These are phyloP conservation scores for Trichaptum fuscoviolaceum DNA, from an alignment of 768 basidiomycete species.

Conservation along the genomic window DNA sequence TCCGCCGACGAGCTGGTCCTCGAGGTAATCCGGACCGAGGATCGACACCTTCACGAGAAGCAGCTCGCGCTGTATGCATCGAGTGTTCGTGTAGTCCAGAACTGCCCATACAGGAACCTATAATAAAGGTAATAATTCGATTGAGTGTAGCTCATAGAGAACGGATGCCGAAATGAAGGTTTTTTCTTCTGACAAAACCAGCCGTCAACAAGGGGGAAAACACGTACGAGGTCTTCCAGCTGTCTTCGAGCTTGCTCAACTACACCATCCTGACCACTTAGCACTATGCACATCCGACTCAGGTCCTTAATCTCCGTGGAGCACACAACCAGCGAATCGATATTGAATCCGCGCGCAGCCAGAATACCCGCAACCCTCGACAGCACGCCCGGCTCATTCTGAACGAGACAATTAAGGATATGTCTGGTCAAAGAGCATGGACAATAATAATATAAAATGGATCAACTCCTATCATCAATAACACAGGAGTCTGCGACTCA, in stretches of 20 bases:
- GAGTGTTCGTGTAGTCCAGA: conserved; percentile 93
- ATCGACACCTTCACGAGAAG: conserved; percentile 96
- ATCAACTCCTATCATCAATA: conserved; percentile 13
- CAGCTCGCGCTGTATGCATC: conserved; percentile 86
- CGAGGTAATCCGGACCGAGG: conserved; percentile 94
- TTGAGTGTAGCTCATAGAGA: neutral
- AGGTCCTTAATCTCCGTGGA: conserved; percentile 96
- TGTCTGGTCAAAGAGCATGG: conserved; percentile 56
- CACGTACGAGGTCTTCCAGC: conserved; percentile 86
- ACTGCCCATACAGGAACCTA: conserved; percentile 99
- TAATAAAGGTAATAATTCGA: neutral
- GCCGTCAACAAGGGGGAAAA: conserved; percentile 1
- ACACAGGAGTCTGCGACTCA: conserved; percentile 29
- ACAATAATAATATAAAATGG: conserved; percentile 14
- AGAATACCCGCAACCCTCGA: conserved; percentile 97
- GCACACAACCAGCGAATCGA: conserved; percentile 97
- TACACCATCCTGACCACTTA: conserved; percentile 94
- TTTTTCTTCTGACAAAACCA: no score
- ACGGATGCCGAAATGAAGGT: neutral
- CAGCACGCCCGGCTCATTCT: conserved; percentile 99
- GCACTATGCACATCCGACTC: conserved; percentile 96
- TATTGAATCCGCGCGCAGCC: conserved; percentile 96
- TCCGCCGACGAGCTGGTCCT: conserved; percentile 82
- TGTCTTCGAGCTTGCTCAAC: conserved; percentile 96
- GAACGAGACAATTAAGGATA: conserved; percentile 94